These are phyloP conservation scores for Picochlorum sp. DNA, from an alignment of 139 green algal species.

Conservation along the genomic window DNA sequence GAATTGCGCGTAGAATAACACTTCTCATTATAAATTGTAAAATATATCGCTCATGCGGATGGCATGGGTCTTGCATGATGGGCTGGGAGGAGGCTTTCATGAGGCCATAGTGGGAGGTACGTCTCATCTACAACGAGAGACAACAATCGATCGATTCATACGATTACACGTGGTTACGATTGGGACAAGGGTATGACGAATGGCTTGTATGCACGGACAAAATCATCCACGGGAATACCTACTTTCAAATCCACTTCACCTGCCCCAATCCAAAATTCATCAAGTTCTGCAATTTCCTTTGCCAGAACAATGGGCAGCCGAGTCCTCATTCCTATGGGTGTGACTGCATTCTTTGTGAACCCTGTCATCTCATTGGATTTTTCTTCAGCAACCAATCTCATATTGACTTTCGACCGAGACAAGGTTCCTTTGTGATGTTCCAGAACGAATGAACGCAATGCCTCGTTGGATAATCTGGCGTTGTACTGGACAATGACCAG, in stretches of 20 bases:
- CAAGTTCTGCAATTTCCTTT: slow-evolving; percentile 44
- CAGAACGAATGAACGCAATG: slow-evolving; percentile 60
- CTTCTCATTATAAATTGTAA: background rate
- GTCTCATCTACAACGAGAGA: too few species aligned
- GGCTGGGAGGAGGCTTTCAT: too few species aligned
- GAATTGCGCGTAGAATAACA: background rate
- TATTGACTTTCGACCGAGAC: slow-evolving; percentile 56
- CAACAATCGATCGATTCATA: too few species aligned
- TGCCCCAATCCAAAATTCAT: slow-evolving; percentile 71
- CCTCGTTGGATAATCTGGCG: slow-evolving; percentile 63
- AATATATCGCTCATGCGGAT: too few species aligned
- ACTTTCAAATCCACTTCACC: slow-evolving; percentile 89
- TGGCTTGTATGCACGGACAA: slow-evolving; percentile 48
- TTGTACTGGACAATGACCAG: slow-evolving; percentile 69
- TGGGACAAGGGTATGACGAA: slow-evolving; percentile 54
- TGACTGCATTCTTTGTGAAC: slow-evolving; percentile 75
- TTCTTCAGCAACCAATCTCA: slow-evolving; percentile 64
- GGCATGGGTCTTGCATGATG: too few species aligned
- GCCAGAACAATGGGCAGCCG: slow-evolving; percentile 71
- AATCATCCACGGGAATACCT: slow-evolving; percentile 31
- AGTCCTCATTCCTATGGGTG: slow-evolving; percentile 58
- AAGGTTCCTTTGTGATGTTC: slow-evolving; percentile 41
- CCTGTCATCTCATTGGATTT: slow-evolving; percentile 56
- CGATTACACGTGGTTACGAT: slow-evolving; percentile 8
- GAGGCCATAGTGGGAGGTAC: too few species aligned